A percentile compares a stretch with the other conserved stretches of the same genome.
These are phyloP conservation scores for Colletotrichum salicis DNA, from an alignment of 2,329 filamentous ascomycete species.

Conservation along the genomic window DNA sequence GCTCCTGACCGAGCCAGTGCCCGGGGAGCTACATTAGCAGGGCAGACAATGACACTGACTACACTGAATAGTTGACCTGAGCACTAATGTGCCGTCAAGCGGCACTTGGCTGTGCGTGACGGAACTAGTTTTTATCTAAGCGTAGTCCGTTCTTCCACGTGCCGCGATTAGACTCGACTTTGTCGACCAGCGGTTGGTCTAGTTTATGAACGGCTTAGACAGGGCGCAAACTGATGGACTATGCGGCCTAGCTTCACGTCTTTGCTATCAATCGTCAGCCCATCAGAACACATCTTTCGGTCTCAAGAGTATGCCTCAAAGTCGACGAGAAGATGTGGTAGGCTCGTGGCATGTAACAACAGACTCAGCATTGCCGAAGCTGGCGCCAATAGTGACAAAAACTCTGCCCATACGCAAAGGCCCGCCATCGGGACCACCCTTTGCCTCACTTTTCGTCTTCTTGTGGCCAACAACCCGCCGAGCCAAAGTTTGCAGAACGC, in stretches of 20 bases:
- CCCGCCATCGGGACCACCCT: neutral
- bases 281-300: neutral
- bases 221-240: neutral
- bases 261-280: neutral
- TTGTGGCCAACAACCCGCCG: neutral
- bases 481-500: conserved; percentile 5
- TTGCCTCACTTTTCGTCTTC: conserved; percentile 15
- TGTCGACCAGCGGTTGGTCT: neutral
- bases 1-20: neutral
- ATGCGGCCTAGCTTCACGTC: neutral
- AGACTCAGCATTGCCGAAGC: neutral
- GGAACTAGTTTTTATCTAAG: neutral
- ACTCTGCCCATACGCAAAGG: neutral
- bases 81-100: neutral
- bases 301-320: neutral
- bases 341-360: neutral
- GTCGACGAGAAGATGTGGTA: neutral
- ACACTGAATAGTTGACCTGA: neutral
- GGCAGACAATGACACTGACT: too few relatives aligned
- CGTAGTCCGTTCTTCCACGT: conserved; percentile 1
- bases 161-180: neutral
- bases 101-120: neutral
- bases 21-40: neutral
- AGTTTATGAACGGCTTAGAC: neutral
- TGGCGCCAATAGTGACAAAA: neutral